These are phyloP conservation scores for Candida corydali DNA, from an alignment of 805 yeast genomes.

Conservation along the genomic window DNA sequence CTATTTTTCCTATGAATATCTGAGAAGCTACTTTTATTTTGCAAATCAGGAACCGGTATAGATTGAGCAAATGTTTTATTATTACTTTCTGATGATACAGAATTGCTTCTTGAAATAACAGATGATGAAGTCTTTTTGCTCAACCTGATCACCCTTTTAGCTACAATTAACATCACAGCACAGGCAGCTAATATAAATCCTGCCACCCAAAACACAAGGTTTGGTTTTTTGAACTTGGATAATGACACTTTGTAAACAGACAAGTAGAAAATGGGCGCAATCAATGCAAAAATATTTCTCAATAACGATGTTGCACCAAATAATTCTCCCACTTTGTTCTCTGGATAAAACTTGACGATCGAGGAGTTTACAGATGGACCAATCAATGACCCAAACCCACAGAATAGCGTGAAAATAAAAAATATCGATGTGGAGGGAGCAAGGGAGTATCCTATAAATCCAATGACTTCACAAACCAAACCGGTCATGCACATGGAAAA, in stretches of 20 bases:
- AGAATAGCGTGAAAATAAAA: conserved; percentile 29
- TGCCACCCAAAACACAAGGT: conserved; percentile 21
- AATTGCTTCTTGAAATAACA: conserved; percentile 12
- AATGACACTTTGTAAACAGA: conserved; percentile 40
- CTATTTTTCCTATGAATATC: conserved; percentile 18
- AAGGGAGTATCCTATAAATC: conserved; percentile 30
- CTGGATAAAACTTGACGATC: conserved; percentile 57
- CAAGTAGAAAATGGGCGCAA: conserved; percentile 47
- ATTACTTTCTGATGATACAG: conserved; percentile 9
- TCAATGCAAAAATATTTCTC: conserved; percentile 45
- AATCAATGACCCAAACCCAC: conserved; percentile 46
- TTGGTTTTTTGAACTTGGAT: conserved; percentile 23
- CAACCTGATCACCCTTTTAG: conserved; percentile 18
- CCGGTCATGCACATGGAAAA: conserved; percentile 33
- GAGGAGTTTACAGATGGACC: conserved; percentile 59
- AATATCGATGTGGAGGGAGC: conserved; percentile 26
- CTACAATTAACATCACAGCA: conserved; percentile 11
- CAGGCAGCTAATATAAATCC: conserved; percentile 12
- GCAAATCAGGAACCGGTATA: neutral
- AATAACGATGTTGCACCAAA: conserved; percentile 67
- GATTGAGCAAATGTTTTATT: neutral
- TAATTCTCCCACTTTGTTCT: conserved; percentile 60
- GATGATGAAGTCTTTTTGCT: conserved; percentile 8
- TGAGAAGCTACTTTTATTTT: conserved; percentile 8
- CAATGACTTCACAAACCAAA: conserved; percentile 34